Base-by-base conservation (phyloP, 805 yeast genomes). In the Yamadazyma tumulicola region DNA sequence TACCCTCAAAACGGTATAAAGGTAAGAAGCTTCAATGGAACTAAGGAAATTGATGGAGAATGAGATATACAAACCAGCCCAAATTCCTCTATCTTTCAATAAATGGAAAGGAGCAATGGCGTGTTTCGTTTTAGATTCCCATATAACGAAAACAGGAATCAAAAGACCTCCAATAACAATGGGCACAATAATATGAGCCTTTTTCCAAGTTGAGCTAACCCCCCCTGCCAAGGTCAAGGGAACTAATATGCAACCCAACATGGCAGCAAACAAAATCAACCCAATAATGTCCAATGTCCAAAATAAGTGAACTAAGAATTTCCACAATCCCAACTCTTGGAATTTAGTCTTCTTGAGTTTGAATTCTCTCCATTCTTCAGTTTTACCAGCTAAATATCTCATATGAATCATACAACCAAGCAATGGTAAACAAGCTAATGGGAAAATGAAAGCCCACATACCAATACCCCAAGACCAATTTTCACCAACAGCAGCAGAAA, bases 151-250 rank as follows among this genome's bases (percentile, higher is more conserved):
- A 13, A 71, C 53, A 5, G 86, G 85, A 32, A 81, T 51, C 14
- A 79, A 52, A 15, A 68, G 72, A 44, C 75, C 67, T 3, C 93
- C 93, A 35, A 84, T 49, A 15, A 80, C 84, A 30, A 83, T 57
- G 2, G 88, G 86, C 4, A 70, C 91, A 43, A 85, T 76, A 43
- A 80, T 67, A 31, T 73, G 62, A 13, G 77, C 85, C 38, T 66
- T 60, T 34, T 61, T 50, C 93, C 93, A 84, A 35, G 67, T 63
- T 1, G 61, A 43, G 1, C 48, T 28, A 24, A 59, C 52, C 43
- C 88, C 88, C 45, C 86, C 89, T 9, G 89, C 89, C 17, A 84
- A 56, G 7, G 91, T 82, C 44, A 85, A 67, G 12, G 93, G 91
- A 16, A 76, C 78, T 38, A 84, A 64, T 29, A 84, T 65, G 44